phyloP scores from a whole-genome alignment of 345 rosid genomes.

The Chamaenerion angustifolium region DNA sequence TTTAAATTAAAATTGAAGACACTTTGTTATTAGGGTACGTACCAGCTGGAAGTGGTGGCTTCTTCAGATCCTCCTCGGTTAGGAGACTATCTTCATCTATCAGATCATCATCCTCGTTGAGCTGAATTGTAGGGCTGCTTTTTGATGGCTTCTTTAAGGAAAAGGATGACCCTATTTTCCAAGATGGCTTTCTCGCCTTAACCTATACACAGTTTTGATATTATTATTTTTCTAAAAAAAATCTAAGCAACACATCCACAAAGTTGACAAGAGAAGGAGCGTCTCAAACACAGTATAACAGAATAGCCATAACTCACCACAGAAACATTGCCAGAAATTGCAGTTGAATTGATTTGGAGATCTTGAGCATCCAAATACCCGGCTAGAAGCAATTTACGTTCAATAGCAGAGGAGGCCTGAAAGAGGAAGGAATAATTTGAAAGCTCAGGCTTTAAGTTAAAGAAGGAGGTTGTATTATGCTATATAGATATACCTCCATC shows the following conservation, averaged over 20 bases:
- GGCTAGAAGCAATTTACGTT: slow-evolving; percentile 49
- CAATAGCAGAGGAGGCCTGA: slow-evolving; percentile 34
- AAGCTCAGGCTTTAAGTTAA: neutral
- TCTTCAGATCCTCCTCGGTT: slow-evolving; percentile 75
- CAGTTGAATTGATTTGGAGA: slow-evolving; percentile 32
- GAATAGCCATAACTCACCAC: slow-evolving; percentile 41
- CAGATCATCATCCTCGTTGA: slow-evolving; percentile 63
- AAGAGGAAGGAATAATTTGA: slow-evolving; percentile 3
- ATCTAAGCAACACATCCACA: too few species aligned
- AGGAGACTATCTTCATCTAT: slow-evolving; percentile 93
- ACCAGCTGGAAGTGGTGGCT: slow-evolving; percentile 60
- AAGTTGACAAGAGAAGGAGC: neutral
- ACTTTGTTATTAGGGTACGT: slow-evolving; percentile 8
- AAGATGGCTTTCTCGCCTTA: slow-evolving; percentile 71
- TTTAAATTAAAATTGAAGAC: neutral
- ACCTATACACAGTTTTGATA: slow-evolving; percentile 20
- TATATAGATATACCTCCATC: slow-evolving; percentile 16
- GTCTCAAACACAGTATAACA: neutral
- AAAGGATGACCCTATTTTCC: slow-evolving; percentile 82
- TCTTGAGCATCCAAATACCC: slow-evolving; percentile 54
- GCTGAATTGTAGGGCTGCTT: slow-evolving; percentile 33
- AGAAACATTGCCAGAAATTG: slow-evolving; percentile 11
- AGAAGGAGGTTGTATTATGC: slow-evolving; percentile 13
- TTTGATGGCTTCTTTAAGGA: slow-evolving; percentile 47
- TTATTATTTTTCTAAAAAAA: too few species aligned